Evolutionary conservation across 306 rosid species (phyloP), one percentile per base, ranked within the genome.

Genomic region (Hippophae tibetana): DNA sequence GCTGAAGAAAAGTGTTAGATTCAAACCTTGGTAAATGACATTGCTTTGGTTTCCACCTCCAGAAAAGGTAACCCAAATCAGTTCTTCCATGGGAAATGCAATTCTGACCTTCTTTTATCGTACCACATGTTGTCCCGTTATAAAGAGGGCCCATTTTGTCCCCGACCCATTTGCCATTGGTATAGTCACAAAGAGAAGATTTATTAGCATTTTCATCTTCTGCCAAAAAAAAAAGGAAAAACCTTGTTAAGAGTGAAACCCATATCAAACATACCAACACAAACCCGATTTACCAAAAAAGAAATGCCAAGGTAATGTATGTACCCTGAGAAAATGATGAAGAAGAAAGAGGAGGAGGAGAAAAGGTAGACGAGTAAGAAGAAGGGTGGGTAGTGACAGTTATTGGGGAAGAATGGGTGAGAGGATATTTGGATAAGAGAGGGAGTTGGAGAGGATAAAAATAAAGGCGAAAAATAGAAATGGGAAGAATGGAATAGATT

Each of bases 41-140:
- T 54, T 83, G 57, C 31, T 57, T 76, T 13, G 97, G 97, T 61
- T 79, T 75, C 97, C 97, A 90, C 62, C 85, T 82, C 94, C 94
- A 87, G 7, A 73, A 66, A 61, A 90, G 95, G 42, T 79, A 87
- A 41, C 70, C 76, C 65, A 81, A 66, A 51, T 90, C 94, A 8
- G 81, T 69, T 26, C 94, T 79, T 18, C 95, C 97, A 69, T 90
- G 90, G 47, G 44, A 44, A 66, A 90, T 57, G 74, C 97, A 90
- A 25, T 85, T 87, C 69, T 83, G 96, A 13, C 89, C 92, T 6
- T 83, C 76, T 67, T 87, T 90, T 67, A 90, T 90, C 1, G 89
- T 78, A 12, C 80, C 80, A 63, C 96, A 90, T 38, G 87, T 79
- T 10, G 95, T 82, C 1, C 89, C 89, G 40, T 87, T 90, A 86